Evolutionary conservation across 805 yeast species (phyloP), one percentile per base, ranked within the genome.

Genomic region (Starmerella bombi): DNA sequence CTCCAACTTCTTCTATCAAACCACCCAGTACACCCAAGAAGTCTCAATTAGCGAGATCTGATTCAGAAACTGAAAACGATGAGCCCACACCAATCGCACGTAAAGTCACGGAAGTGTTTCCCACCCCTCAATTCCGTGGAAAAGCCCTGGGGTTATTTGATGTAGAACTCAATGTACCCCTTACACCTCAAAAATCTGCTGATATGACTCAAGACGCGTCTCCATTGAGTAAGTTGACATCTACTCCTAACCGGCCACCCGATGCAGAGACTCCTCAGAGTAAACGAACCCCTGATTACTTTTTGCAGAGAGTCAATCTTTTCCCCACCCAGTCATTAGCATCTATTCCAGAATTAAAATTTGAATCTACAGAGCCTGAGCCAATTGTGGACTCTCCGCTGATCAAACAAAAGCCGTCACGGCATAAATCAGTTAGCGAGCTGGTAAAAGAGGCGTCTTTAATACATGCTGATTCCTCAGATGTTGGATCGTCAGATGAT

Each of bases 71-170:
- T 6, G 44, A 40, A 8, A 32, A 19, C 14, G 46, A 36, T 3
- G 42, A 30, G 5, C 40, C 12, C n/a, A 42, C 49, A 14, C 46
- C 49, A n/a, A 22, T 33, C 23, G 34, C 18, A 9, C 21, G 21
- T 7, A 25, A 23, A 14, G 34, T 44, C 9, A 42, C 40, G 3
- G 51, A 48, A 27, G 34, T 49, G 5, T 49, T 49, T 32, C 50
- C 51, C 4, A 49, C 52, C 1, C 52, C 52, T 2, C 51, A 48
- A 18, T 28, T 48, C 14, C 34, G 36, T 5, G 52, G 52, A 4
- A 32, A 39, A 18, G 51, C 29, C 1, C 37, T 49, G 8, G 47
- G 52, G 9, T 21, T 49, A n/a, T 49, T 49, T 22, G 52, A 49
- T 33, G 38, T 48, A 2, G 52, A 49, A 23, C 22, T 48, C 12